Conservation (phyloP, 1,284 basidiomycete genomes). For the Puccinia polysora region DNA sequence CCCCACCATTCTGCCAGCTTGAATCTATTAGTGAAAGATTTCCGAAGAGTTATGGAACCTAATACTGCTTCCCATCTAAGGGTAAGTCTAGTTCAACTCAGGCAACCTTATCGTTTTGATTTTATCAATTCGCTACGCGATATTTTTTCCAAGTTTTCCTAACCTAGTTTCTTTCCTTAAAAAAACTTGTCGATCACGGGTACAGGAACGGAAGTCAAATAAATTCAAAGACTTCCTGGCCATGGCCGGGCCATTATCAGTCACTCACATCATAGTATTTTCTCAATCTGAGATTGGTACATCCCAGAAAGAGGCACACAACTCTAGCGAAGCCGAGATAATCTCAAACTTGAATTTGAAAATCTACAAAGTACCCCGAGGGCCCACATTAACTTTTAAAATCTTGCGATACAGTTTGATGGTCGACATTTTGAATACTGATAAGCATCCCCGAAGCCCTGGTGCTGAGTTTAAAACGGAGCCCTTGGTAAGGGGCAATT, state of each 20-base stretch:
- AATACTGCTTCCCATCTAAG: slow-evolving; percentile 86
- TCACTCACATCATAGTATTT: slow-evolving; percentile 89
- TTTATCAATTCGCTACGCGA: not conserved
- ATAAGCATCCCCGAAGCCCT: slow-evolving; percentile 66
- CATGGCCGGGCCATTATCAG: slow-evolving; percentile 83
- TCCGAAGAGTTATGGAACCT: slow-evolving; percentile 94
- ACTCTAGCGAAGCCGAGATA: slow-evolving; percentile 67
- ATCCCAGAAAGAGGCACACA: slow-evolving; percentile 45
- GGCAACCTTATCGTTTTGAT: not conserved
- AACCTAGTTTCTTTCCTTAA: not conserved
- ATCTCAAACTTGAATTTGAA: slow-evolving; percentile 74
- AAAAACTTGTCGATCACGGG: too few species aligned
- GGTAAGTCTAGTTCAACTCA: slow-evolving; percentile 59
- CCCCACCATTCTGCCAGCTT: slow-evolving; percentile 26
- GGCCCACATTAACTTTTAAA: slow-evolving; percentile 89
- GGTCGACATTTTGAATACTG: slow-evolving; percentile 71
- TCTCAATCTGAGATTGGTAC: slow-evolving; percentile 50
- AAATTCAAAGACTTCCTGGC: slow-evolving; percentile 90
- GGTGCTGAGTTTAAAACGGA: slow-evolving; percentile 80
- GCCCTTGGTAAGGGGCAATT: slow-evolving; percentile 64
- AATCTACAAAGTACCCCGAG: slow-evolving; percentile 80
- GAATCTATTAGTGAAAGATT: slow-evolving; percentile 70
- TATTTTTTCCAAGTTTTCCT: slow-evolving; percentile 30
- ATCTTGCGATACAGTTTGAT: slow-evolving; percentile 86
- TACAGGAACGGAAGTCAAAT: slow-evolving; percentile 81